Evolutionary conservation across 1,284 basidiomycete species (phyloP), one percentile per base, ranked within the genome.

Genomic region (Heterobasidion irregulare): DNA sequence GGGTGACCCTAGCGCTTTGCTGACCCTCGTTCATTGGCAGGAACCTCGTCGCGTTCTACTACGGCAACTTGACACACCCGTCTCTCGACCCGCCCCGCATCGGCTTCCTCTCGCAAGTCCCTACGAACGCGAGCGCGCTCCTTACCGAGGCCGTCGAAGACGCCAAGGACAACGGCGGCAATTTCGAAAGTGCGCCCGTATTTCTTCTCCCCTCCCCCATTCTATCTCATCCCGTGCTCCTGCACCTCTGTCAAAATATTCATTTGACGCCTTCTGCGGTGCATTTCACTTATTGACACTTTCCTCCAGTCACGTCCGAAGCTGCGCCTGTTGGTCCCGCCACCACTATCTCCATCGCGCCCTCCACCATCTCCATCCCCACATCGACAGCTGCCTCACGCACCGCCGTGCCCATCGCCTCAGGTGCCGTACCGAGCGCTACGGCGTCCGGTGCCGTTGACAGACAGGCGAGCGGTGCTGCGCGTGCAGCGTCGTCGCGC

Each of bases 41-140:
- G 10, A 68, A 63, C 15, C 63, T 72, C 10, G 64, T 67, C 7
- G 67, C 82, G 16, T 86, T 80, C 64, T 77, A 86, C 65, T 86
- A 78, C 59, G 84, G 84, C 10, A 84, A 86, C 61, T 62, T 86
- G 48, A 78, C 77, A 0, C 74, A 79, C 56, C 84, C 84, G 0
- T 82, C 80, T 0, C 66, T 68, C 53, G 84, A 88, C 62, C 77
- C 77, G 2, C 82, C 86, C 0, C 77, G 79, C 8, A 76, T 89
- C 48, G 86, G 86, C 6, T 73, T 89, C 38, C 65, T 83, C 47
- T 87, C 86, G 8, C 86, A 83, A 0, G 81, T 88, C 0, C 81
- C 83, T 0, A 18, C 59, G 2, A 72, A 84, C 61, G 80, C 81
- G 1, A 67, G 58, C 12, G 66, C 70, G 3, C 66, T 60, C 47